phyloP scores from a whole-genome alignment of 225 moss, liverwort and hornwort species.

The Takakia lepidozioides region DNA sequence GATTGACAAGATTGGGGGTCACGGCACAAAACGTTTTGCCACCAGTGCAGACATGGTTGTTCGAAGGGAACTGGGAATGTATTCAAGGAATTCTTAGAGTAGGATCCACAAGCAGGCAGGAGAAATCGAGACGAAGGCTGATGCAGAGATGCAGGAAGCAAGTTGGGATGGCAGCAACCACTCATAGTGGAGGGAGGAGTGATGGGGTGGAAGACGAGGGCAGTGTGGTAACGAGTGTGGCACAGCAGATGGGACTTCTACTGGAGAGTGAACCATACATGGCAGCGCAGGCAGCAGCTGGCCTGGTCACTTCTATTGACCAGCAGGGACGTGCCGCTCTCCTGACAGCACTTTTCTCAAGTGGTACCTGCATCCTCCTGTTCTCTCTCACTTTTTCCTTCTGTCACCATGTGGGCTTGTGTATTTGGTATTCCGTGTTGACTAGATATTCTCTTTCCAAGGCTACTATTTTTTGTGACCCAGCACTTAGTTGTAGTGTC shows the following conservation, averaged over 20 bases:
- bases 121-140: not conserved
- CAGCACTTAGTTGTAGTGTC: not conserved
- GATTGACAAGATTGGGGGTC: no score
- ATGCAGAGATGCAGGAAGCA: not conserved
- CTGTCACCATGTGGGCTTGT: not conserved
- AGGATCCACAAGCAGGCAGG: no score
- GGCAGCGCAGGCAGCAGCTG: constrained; percentile 38
- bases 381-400: not conserved
- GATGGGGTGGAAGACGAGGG: constrained; percentile 17
- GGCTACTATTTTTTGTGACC: not conserved
- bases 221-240: constrained; percentile 9
- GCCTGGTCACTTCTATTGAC: constrained; percentile 32
- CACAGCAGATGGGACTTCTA: constrained; percentile 36
- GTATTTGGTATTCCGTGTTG: no score
- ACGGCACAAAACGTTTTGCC: no score
- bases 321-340: constrained; percentile 39
- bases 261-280: constrained; percentile 22
- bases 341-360: constrained; percentile 46
- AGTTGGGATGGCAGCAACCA: not conserved
- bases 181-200: constrained; percentile 7
- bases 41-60: not conserved
- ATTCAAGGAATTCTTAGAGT: not conserved
- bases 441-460: not conserved
- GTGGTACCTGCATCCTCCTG: constrained; percentile 9
- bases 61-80: not conserved